Base-by-base conservation (phyloP, 2,329 filamentous ascomycete species). In the Fusarium globosum region DNA sequence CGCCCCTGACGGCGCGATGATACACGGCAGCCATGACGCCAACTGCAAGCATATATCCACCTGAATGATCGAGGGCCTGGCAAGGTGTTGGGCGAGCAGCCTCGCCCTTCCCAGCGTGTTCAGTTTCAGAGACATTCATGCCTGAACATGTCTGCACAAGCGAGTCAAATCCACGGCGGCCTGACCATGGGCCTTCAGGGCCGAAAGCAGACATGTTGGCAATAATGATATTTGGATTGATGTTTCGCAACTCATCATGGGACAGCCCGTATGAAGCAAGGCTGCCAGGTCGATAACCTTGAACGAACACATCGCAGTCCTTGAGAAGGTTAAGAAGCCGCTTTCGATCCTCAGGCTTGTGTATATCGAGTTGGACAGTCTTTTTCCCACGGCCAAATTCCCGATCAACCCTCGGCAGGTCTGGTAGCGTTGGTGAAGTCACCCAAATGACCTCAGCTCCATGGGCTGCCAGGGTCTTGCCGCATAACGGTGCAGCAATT, bases 391-490 rank as follows among this genome's bases (percentile, higher is more conserved):
- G 87, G 69, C 91, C 91, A 35, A 90, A 87, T 74, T 93, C 91
- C 2, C 91, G 85, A 74, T 93, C 90, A 76, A 92, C 91, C 76
- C 89, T 88, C 0, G 90, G 89, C 0, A 92, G 87, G 68, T 93
- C 90, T 2, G 89, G 88, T 13, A 94, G 84, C 39, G 87, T 84
- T 2, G 90, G 87, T 6, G 88, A 89, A 4, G 91, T 93, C 43
- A 94, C 85, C 77, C 93, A 92, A 68, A 94, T 84, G 4, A 94
- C 91, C 60, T 90, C 87, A 14, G 92, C 92, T 14, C 92, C 92
- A 77, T 93, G 90, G 57, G 92, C 91, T 23, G 91, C 91, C 2
- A 94, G 86, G 1, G 89, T 89, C 45, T 90, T 88, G 16, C 89
- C 89, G 61, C 93, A 90, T 3, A 90, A 88, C 16, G 92, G 92